These are phyloP conservation scores for Passiflora organensis DNA, from an alignment of 345 rosid genomes.

Conservation along the genomic window DNA sequence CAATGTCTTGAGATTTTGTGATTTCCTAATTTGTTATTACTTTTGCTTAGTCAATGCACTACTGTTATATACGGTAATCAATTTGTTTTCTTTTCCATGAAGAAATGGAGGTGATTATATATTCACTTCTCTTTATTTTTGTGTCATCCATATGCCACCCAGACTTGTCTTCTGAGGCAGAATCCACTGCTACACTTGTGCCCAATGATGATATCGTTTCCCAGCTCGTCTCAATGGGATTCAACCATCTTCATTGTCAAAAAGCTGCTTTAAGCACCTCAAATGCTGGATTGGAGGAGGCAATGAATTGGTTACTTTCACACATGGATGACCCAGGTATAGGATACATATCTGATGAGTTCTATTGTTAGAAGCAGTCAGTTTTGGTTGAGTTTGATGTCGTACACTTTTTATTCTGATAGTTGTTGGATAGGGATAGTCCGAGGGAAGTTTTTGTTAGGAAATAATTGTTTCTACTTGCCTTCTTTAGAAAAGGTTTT, in stretches of 20 bases:
- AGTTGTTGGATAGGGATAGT: no score
- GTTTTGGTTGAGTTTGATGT: background rate
- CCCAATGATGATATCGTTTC: conserved; percentile 84
- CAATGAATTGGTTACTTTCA: conserved; percentile 93
- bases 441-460: no score
- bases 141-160: conserved; percentile 1
- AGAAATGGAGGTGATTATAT: background rate
- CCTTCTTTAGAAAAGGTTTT: background rate
- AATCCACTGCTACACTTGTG: conserved; percentile 38
- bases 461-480: background rate
- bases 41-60: background rate
- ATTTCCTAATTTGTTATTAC: no score
- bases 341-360: background rate
- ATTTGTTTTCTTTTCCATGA: background rate
- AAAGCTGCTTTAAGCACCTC: conserved; percentile 85
- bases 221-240: conserved; percentile 91
- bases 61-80: background rate
- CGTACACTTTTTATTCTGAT: no score
- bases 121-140: background rate
- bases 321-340: conserved; percentile 96
- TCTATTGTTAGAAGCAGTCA: background rate
- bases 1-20: background rate
- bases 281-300: conserved; percentile 88
- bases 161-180: conserved; percentile 53
- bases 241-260: conserved; percentile 80